Conservation (phyloP, 495 filamentous ascomycete genomes). For the Tricharina praecox region DNA sequence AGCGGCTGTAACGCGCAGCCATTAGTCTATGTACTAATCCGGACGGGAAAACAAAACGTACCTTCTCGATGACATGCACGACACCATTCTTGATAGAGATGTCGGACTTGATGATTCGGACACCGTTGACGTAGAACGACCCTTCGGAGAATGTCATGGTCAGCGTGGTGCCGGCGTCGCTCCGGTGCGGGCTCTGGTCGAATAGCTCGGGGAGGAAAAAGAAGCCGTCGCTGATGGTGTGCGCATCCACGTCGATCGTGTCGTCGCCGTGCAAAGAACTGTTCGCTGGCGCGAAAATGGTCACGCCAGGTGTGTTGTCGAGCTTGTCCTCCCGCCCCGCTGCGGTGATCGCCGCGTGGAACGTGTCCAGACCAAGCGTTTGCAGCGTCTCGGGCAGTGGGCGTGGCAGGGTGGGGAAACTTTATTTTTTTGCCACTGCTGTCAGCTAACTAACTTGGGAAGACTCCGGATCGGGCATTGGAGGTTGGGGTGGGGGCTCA, state of each 20-base stretch:
- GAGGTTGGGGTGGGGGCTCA: not conserved
- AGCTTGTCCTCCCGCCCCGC: not conserved
- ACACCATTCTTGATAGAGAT: not conserved
- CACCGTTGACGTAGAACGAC: not conserved
- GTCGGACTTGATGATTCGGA: not conserved
- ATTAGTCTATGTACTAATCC: too few species aligned
- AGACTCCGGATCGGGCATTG: not conserved
- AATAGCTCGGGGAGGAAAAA: not conserved
- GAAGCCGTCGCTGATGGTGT: not conserved
- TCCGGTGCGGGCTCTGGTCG: not conserved
- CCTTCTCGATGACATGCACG: not conserved
- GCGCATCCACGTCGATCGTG: not conserved
- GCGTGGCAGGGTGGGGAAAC: not conserved
- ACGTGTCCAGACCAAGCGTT: not conserved
- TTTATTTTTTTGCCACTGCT: not conserved
- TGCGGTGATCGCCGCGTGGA: not conserved
- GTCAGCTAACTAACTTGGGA: not conserved
- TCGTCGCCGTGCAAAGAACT: not conserved
- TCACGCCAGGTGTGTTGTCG: not conserved
- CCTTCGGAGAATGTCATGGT: not conserved
- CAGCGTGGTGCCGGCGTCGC: not conserved
- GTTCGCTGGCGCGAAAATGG: not conserved
- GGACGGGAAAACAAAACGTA: not conserved
- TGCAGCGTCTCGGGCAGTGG: not conserved
- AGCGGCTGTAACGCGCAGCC: too few species aligned